A percentile compares a stretch with the other conserved stretches of the same genome.
Conservation (phyloP, 768 basidiomycete species). For the Pleurotus cornucopiae region DNA sequence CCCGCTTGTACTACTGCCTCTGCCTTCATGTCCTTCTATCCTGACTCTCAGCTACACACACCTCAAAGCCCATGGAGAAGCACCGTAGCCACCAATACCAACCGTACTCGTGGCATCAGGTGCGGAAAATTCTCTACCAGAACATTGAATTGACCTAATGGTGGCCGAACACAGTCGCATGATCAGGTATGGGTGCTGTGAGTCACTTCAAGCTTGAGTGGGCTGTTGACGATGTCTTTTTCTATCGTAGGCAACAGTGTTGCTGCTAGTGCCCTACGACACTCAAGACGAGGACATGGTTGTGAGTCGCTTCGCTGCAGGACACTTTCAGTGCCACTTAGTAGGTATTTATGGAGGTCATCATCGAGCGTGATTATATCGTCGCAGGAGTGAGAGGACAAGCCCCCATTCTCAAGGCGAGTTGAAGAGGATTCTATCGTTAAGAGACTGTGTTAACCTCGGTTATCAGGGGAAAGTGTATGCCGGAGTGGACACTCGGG, state of each 20-base stretch:
- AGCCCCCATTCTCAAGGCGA: conserved; percentile 69
- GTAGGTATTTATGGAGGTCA: conserved; percentile 40
- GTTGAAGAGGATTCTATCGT: conserved; percentile 11
- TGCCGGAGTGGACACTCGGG: conserved; percentile 58
- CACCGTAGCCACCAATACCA: conserved; percentile 36
- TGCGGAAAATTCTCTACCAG: conserved; percentile 25
- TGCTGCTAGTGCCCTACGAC: conserved; percentile 69
- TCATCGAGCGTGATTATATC: conserved; percentile 67
- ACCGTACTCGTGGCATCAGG: conserved; percentile 86
- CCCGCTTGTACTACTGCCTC: not conserved
- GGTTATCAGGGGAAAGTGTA: conserved; percentile 64
- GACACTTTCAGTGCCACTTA: conserved; percentile 2
- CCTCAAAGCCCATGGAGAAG: conserved; percentile 28
- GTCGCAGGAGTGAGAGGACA: conserved; percentile 72
- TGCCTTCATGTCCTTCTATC: conserved; percentile 7
- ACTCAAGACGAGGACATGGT: conserved; percentile 68
- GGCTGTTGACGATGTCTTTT: not conserved
- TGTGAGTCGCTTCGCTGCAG: conserved; percentile 32
- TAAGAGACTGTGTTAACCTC: not conserved
- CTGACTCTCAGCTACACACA: conserved; percentile 3
- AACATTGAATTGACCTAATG: conserved; percentile 12
- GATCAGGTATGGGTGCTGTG: conserved; percentile 60
- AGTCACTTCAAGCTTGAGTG: too few species aligned
- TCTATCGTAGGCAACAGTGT: conserved; percentile 62
- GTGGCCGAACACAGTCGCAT: conserved; percentile 57